A percentile compares a stretch with the other conserved stretches of the same genome.
Conservation (phyloP, 768 basidiomycete genomes). For the Coprinopsis marcescibilis region DNA sequence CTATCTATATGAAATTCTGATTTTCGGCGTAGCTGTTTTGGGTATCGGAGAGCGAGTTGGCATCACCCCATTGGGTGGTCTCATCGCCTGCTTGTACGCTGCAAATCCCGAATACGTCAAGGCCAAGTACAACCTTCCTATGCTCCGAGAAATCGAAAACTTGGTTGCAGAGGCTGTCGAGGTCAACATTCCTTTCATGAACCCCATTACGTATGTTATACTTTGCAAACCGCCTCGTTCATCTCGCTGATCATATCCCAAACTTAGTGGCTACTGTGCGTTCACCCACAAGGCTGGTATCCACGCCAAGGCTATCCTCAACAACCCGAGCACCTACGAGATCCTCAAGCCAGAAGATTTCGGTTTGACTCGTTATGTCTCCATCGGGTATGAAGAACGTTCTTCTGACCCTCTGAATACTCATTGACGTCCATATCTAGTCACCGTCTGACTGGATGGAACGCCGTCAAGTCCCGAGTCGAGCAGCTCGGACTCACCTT, state of each 20-base stretch:
- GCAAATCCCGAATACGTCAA: slow-evolving; percentile 99
- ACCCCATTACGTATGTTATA: slow-evolving; percentile 74
- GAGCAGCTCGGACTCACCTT: slow-evolving; percentile 91
- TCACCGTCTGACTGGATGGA: slow-evolving; percentile 97
- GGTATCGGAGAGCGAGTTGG: slow-evolving; percentile 99
- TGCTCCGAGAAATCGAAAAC: slow-evolving; percentile 99
- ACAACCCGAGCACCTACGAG: slow-evolving; percentile 99
- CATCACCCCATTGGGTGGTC: slow-evolving; percentile 95
- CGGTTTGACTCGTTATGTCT: slow-evolving; percentile 94
- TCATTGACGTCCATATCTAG: slow-evolving; percentile 27
- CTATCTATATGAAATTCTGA: slow-evolving; percentile 8
- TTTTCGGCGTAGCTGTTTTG: slow-evolving; percentile 61
- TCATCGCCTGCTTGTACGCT: slow-evolving; percentile 94
- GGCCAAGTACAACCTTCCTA: slow-evolving; percentile 94
- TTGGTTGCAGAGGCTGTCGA: slow-evolving; percentile 98
- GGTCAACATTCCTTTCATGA: slow-evolving; percentile 96
- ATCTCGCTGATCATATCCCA: neutral
- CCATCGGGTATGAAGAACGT: no score
- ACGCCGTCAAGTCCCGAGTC: slow-evolving; percentile 98
- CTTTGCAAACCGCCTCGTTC: neutral
- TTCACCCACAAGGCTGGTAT: slow-evolving; percentile 99
- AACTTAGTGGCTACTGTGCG: slow-evolving; percentile 87
- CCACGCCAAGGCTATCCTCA: slow-evolving; percentile 94
- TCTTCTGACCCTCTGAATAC: slow-evolving; percentile 17
- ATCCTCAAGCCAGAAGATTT: slow-evolving; percentile 99